Evolutionary conservation across 768 basidiomycete species (phyloP).

Genomic region (Lactarius tabidus): DNA sequence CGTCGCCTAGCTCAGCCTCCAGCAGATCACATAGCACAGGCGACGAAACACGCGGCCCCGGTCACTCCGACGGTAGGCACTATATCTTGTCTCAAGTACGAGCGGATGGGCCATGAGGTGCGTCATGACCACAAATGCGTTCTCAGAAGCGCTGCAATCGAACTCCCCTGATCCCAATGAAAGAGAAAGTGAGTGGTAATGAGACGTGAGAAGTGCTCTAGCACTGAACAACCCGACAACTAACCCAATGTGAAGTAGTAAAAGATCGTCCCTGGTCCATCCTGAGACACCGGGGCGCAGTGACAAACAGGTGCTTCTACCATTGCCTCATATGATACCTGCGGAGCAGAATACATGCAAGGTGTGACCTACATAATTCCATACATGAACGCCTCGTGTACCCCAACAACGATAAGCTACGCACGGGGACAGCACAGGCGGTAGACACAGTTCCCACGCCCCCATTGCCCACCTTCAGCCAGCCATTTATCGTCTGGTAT

Average conservation of each 20-base stretch:
- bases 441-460: constrained; percentile 4
- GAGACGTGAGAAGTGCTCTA: background rate
- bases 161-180: background rate
- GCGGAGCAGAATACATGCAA: background rate
- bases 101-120: background rate
- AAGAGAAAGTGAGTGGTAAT: background rate
- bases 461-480: background rate
- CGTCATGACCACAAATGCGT: background rate
- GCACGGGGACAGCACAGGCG: background rate
- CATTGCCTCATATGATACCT: background rate
- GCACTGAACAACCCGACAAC: background rate
- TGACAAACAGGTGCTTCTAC: background rate
- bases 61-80: background rate
- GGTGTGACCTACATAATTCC: background rate
- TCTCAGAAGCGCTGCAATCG: background rate
- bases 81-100: background rate
- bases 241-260: background rate
- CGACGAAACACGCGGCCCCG: background rate
- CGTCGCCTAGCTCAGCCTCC: background rate
- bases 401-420: background rate
- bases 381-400: background rate
- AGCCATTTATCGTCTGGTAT: constrained; percentile 23
- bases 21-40: background rate
- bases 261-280: background rate
- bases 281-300: background rate